These are phyloP conservation scores for Backusella psychrophila DNA, from an alignment of 192 early-diverging fungal species.

Conservation along the genomic window DNA sequence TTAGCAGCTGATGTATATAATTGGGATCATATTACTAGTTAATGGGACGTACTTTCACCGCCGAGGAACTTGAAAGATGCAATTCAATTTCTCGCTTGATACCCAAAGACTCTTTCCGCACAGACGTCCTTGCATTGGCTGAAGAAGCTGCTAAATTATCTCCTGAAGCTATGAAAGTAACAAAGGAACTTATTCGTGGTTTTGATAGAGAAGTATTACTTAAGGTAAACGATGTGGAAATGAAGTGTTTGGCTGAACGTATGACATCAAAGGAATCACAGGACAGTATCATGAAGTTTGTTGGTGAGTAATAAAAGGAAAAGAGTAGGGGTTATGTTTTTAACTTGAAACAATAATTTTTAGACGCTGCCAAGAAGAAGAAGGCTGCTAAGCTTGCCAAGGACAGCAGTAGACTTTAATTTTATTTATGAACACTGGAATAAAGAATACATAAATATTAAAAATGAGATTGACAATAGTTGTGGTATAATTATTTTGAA, in stretches of 20 bases:
- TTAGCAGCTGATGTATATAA: not conserved
- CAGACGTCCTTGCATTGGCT: constrained; percentile 48
- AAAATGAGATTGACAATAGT: not conserved
- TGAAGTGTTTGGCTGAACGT: constrained; percentile 45
- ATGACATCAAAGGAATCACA: constrained; percentile 8
- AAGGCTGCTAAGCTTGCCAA: constrained; percentile 1
- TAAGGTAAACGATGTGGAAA: constrained; percentile 50
- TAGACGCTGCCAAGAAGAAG: not conserved
- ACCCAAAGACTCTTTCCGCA: constrained; percentile 46
- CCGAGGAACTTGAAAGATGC: constrained; percentile 54
- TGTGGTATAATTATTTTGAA: not conserved
- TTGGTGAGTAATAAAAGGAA: constrained; percentile 1
- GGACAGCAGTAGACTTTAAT: not conserved
- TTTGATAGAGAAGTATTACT: constrained; percentile 43
- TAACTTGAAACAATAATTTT: not conserved
- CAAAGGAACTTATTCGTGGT: constrained; percentile 54
- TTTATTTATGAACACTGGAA: not conserved
- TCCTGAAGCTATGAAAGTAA: constrained; percentile 51
- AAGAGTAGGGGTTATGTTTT: not conserved
- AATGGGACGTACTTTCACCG: constrained; percentile 53
- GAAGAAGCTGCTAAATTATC: constrained; percentile 51
- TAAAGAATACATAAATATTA: not conserved
- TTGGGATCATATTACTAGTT: constrained; percentile 16
- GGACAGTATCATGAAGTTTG: constrained; percentile 13
- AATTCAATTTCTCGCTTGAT: constrained; percentile 55